A percentile compares a stretch with the other conserved stretches of the same genome.
Conservation (phyloP, 805 yeast genomes). For the Ogataea methylovora region DNA sequence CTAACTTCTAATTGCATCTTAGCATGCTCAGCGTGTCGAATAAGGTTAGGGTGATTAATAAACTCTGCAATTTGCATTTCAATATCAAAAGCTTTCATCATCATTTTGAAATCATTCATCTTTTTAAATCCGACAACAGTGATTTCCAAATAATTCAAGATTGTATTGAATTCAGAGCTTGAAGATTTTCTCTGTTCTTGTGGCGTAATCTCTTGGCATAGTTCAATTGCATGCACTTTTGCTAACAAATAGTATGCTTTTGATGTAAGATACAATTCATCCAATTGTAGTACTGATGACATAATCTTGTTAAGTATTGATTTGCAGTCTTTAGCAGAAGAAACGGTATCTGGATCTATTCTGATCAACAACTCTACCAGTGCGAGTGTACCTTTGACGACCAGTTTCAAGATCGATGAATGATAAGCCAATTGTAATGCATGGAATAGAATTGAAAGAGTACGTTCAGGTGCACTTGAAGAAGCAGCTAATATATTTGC, state of each 20-base stretch:
- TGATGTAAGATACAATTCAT: constrained; percentile 31
- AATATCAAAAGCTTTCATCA: constrained; percentile 31
- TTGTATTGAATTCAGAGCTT: constrained; percentile 17
- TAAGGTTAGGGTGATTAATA: constrained; percentile 23
- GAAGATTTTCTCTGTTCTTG: constrained; percentile 7
- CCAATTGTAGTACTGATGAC: constrained; percentile 36
- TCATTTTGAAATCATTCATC: constrained; percentile 29
- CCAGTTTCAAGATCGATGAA: constrained; percentile 36
- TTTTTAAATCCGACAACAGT: constrained; percentile 39
- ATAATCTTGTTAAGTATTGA: constrained; percentile 32
- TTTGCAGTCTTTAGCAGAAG: constrained; percentile 31
- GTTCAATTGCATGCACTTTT: constrained; percentile 12
- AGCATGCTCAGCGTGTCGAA: constrained; percentile 24
- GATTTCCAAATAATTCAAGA: constrained; percentile 31
- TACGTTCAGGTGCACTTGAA: constrained; percentile 37
- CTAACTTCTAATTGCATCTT: constrained; percentile 22
- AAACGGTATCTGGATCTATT: constrained; percentile 23
- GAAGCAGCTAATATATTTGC: constrained; percentile 34
- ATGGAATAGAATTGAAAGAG: constrained; percentile 41
- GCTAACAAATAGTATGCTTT: constrained; percentile 29
- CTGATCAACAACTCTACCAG: constrained; percentile 37
- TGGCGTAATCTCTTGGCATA: too few species aligned
- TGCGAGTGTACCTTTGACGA: constrained; percentile 39
- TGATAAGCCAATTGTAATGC: constrained; percentile 40
- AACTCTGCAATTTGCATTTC: constrained; percentile 30